These are phyloP conservation scores for Hyaloscypha variabilis DNA, from an alignment of 495 filamentous ascomycete genomes.

Conservation along the genomic window DNA sequence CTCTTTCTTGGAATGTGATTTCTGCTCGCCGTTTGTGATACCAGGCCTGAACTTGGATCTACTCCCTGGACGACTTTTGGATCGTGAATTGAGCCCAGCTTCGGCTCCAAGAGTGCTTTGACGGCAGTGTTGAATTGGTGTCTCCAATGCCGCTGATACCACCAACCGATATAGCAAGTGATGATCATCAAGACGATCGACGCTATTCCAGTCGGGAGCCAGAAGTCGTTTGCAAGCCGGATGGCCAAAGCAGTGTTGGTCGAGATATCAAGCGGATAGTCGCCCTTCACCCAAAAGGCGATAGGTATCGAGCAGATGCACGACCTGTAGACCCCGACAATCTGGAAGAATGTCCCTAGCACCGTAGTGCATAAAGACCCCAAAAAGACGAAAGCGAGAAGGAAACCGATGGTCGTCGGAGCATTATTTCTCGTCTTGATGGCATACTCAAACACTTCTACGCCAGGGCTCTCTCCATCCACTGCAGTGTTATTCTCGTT, in stretches of 20 bases:
- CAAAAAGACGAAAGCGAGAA: neutral
- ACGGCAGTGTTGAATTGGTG: slow-evolving; percentile 1
- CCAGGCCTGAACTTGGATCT: neutral
- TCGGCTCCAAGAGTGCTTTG: neutral
- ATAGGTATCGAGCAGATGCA: slow-evolving; percentile 18
- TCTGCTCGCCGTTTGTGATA: neutral
- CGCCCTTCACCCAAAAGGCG: neutral
- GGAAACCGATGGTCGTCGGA: neutral
- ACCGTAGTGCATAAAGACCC: slow-evolving; percentile 12
- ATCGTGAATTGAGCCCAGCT: neutral
- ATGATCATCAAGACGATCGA: slow-evolving; percentile 11
- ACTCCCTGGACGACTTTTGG: neutral
- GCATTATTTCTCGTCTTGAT: neutral
- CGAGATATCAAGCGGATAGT: slow-evolving; percentile 2
- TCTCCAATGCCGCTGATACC: slow-evolving; percentile 17
- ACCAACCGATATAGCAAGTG: slow-evolving; percentile 17
- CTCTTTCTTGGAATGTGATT: neutral
- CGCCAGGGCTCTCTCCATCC: neutral
- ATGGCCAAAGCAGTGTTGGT: slow-evolving; percentile 16
- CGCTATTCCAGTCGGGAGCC: slow-evolving; percentile 20
- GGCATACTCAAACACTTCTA: neutral
- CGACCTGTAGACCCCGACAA: slow-evolving; percentile 18
- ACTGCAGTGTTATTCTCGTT: neutral
- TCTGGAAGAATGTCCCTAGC: slow-evolving; percentile 12
- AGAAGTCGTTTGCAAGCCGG: slow-evolving; percentile 2